Base-by-base conservation (phyloP, 495 filamentous ascomycete genomes). In the Penicilliopsis zonata region DNA sequence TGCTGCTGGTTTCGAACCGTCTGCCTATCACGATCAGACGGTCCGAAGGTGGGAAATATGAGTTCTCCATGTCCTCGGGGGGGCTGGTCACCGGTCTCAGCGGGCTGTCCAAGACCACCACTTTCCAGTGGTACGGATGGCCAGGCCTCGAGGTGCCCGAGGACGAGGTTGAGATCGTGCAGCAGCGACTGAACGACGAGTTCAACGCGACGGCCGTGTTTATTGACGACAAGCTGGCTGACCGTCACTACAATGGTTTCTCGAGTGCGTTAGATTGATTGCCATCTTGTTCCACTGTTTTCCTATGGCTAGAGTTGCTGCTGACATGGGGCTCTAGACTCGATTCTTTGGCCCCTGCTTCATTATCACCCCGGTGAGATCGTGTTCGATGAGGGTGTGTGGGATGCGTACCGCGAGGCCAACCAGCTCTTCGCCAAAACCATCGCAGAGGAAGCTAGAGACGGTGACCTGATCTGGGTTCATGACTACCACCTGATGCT, bases 401-500 rank as follows among this genome's bases (percentile, higher is more conserved):
- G 84, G 84, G 63, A 71, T 5, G 84, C 82, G 34, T 92, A 92
- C 61, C 65, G 63, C 24, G 77, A 86, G 46, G 84, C 82, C 15
- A 92, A 88, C 42, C 65, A 67, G 19, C 52, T 81, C 14, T 92
- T 92, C 44, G 85, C 84, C 10, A 73, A 78, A 54, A 67, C 70
- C 4, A 69, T 92, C 39, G 65, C 74, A 10, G 69, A 70, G 38
- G 74, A 82, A 42, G 74, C 87, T 0, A 64, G 78, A 43, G 83
- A 87, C 40, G 82, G 81, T 22, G 85, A 90, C 44, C 52, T 88
- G 31, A 70, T 92, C 43, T 92, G 84, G 84, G 78, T 92, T 0
- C 84, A 92, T 50, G 84, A 92, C 49, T 92, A 90, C 50, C 85
- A 92, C 57, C 60, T 90, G 33, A 87, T 92, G 82, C 70, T 92